A percentile compares a stretch with the other conserved stretches of the same genome.
Evolutionary conservation across 306 rosid species (phyloP).

Genomic region (Astragalus glycyphyllos): DNA sequence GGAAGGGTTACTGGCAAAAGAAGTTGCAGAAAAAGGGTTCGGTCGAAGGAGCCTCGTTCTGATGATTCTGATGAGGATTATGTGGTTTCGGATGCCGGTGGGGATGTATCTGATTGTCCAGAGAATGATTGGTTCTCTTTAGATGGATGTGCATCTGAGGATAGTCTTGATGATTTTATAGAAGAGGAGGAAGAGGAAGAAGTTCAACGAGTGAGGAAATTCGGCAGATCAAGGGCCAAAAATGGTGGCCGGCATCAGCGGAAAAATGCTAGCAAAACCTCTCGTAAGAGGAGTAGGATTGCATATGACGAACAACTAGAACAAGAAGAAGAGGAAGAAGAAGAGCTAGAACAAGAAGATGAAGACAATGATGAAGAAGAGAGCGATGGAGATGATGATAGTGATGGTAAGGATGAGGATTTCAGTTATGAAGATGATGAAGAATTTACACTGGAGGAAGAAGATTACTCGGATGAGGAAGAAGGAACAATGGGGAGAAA

Average conservation of each 20-base stretch:
- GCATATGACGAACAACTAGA: constrained; percentile 6
- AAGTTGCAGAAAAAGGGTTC: constrained; percentile 50
- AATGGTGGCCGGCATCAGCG: constrained; percentile 18
- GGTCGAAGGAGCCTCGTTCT: constrained; percentile 60
- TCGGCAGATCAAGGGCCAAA: constrained; percentile 58
- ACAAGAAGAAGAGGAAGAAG: constrained; percentile 42
- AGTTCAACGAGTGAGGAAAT: constrained; percentile 43
- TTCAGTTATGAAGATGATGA: constrained; percentile 72
- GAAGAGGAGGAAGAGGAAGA: constrained; percentile 52
- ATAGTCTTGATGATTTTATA: constrained; percentile 53
- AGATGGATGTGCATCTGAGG: constrained; percentile 75
- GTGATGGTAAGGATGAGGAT: constrained; percentile 75
- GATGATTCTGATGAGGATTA: constrained; percentile 98
- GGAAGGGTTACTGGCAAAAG: constrained; percentile 63
- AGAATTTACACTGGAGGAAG: constrained; percentile 81
- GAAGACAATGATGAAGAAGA: constrained; percentile 39
- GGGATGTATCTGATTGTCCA: constrained; percentile 58
- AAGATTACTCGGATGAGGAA: constrained; percentile 72
- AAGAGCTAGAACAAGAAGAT: constrained; percentile 38
- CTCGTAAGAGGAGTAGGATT: constrained; percentile 45
- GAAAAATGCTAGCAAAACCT: constrained; percentile 42
- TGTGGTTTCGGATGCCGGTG: constrained; percentile 74
- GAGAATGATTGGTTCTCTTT: constrained; percentile 58
- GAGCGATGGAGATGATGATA: constrained; percentile 56
- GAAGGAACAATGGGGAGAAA: constrained; percentile 51